phyloP scores from a whole-genome alignment of 108 stramenopile genomes.

The Cylindrotheca closterium region DNA sequence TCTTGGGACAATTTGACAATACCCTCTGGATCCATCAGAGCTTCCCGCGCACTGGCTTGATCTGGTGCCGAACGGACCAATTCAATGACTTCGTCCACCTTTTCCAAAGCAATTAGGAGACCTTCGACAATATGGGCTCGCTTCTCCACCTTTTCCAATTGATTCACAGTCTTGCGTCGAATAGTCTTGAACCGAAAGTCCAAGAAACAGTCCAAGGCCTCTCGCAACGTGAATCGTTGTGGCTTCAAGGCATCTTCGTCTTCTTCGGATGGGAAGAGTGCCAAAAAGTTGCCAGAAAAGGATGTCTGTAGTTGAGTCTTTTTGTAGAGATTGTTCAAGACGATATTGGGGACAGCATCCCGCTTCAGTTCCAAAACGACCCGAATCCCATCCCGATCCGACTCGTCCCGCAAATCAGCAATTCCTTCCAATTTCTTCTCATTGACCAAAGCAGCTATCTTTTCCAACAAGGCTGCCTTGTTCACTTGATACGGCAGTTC shows the following conservation, averaged over 20 bases:
- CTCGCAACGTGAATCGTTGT: slow-evolving; percentile 88
- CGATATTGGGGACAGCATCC: slow-evolving; percentile 87
- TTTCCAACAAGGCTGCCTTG: slow-evolving; percentile 92
- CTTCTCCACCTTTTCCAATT: slow-evolving; percentile 79
- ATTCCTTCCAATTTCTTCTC: slow-evolving; percentile 93
- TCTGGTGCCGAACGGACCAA: slow-evolving; percentile 71
- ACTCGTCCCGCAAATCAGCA: slow-evolving; percentile 88
- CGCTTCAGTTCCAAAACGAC: slow-evolving; percentile 97
- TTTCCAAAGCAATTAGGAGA: slow-evolving; percentile 70
- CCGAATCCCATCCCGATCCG: slow-evolving; percentile 95
- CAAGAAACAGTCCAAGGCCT: slow-evolving; percentile 85
- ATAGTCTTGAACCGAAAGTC: slow-evolving; percentile 93
- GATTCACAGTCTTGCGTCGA: slow-evolving; percentile 72
- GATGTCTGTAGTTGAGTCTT: slow-evolving; percentile 91
- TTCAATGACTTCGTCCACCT: slow-evolving; percentile 89
- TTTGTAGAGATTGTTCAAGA: slow-evolving; percentile 92
- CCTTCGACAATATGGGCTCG: slow-evolving; percentile 94
- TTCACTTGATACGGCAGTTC: slow-evolving; percentile 96
- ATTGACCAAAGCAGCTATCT: slow-evolving; percentile 93
- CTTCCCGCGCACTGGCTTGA: slow-evolving; percentile 56
- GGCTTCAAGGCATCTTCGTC: slow-evolving; percentile 60
- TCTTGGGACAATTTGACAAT: slow-evolving; percentile 56
- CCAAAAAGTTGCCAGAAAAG: slow-evolving; percentile 93
- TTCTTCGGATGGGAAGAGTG: slow-evolving; percentile 50
- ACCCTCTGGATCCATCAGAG: slow-evolving; percentile 51